Percentiles rank a stretch among this genome's conserved stretches.
Evolutionary conservation across 345 rosid genomes (phyloP).

Genomic region (Adansonia digitata): DNA sequence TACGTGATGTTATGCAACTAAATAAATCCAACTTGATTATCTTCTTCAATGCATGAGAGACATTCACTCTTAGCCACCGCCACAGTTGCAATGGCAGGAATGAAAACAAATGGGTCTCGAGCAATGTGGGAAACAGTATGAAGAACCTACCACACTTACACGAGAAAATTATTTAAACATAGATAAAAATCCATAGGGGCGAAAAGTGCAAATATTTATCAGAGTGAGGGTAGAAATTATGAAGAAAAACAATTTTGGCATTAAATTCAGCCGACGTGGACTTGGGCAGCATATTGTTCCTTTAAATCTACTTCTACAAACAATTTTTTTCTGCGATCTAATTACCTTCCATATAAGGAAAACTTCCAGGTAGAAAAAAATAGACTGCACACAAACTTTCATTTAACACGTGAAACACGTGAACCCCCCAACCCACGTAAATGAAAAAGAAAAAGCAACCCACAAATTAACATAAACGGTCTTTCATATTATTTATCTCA

Average conservation of each 20-base stretch:
- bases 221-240: neutral
- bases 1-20: neutral
- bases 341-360: conserved; percentile 1
- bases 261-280: neutral
- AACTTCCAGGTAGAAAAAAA: neutral
- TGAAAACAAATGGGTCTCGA: neutral
- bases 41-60: neutral
- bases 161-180: neutral
- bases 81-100: neutral
- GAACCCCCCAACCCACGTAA: neutral
- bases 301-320: neutral
- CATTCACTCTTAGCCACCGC: neutral
- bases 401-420: conserved; percentile 2
- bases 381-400: neutral
- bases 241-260: neutral
- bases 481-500: neutral
- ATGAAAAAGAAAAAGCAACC: neutral
- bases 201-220: neutral
- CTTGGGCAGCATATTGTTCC: neutral
- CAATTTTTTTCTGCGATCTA: neutral
- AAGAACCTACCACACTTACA: neutral
- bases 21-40: neutral
- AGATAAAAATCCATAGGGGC: neutral
- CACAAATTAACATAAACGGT: neutral
- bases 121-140: neutral